Base-by-base conservation (phyloP, 169 alveolate species). In the Babesia ovata region DNA sequence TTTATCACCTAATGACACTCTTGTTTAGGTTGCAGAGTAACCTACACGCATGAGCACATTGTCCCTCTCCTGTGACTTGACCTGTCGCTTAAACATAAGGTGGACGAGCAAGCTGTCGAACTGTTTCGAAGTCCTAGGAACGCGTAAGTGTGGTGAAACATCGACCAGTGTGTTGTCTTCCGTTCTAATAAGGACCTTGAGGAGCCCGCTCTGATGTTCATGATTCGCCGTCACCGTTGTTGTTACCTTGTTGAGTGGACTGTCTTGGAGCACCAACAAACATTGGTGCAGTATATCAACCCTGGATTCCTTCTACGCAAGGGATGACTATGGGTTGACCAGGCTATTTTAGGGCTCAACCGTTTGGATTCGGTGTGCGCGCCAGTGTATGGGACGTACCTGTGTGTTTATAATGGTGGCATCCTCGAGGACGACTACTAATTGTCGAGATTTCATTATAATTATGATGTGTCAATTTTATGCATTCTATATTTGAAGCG, bases 211-310 rank as follows among this genome's bases (percentile, higher is more conserved):
- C 88, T 91, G 87, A 63, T 84, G 87, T 8, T 17, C 42, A 26
- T 61, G 54, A 14, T 16, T 13, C 17, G 14, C 6, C 24, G 9
- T n/a, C 33, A 17, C 33, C 48, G 9, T 29, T n/a, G 26, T 8
- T 48, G 26, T 36, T 75, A 83, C 90, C 90, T 83, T 83, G 39
- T 73, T 74, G 50, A 94, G 78, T 2, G 95, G 95, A 28, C 93
- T 86, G 81, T 94, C 96, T 75, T 91, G 81, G 57, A 94, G 86
- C 53, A 91, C 88, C 62, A 94, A 79, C 39, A 94, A 70, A 62
- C 96, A 94, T 70, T 94, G 97, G 88, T 94, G 96, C 48, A 94
- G 77, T 21, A 94, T 93, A 53, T 94, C 97, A 11, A 94, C 93
- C 54, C 97, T 75, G 60, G 86, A 91, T 48, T 93, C 93, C 84